Conservation (phyloP, 805 yeast species). For the Saccharomyces cerevisiae region DNA sequence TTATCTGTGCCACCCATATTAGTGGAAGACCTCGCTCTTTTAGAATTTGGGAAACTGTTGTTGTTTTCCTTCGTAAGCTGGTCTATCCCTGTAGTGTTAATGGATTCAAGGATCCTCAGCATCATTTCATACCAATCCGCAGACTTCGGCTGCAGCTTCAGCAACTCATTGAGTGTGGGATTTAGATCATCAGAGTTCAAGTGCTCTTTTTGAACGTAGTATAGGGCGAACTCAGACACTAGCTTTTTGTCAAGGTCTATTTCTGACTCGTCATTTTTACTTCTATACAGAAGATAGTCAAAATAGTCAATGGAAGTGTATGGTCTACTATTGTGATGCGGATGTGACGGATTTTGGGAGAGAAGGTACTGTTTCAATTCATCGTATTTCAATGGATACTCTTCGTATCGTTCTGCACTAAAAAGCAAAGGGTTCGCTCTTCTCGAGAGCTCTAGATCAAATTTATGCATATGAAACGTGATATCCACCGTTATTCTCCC, state of each 20-base stretch:
- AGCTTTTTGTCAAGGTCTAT: constrained; percentile 25
- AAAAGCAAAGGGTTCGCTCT: constrained; percentile 25
- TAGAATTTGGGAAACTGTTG: neutral
- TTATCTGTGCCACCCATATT: neutral
- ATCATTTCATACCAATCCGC: constrained; percentile 17
- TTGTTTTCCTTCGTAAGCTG: constrained; percentile 3
- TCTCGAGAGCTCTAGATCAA: constrained; percentile 14
- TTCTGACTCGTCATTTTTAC: constrained; percentile 7
- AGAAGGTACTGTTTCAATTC: constrained; percentile 22
- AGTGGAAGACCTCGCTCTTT: neutral
- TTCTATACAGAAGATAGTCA: constrained; percentile 19
- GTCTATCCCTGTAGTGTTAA: constrained; percentile 15
- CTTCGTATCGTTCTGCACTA: constrained; percentile 17
- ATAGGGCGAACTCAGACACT: constrained; percentile 25
- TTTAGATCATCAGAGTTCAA: constrained; percentile 1
- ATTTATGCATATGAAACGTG: neutral
- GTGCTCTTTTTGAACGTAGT: constrained; percentile 13
- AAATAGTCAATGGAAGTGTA: constrained; percentile 20
- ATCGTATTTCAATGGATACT: constrained; percentile 22
- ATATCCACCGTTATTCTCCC: neutral
- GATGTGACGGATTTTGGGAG: constrained; percentile 7
- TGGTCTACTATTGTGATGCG: constrained; percentile 3
- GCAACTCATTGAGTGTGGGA: constrained; percentile 8
- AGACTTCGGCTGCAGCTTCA: constrained; percentile 7
- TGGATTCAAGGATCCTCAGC: constrained; percentile 11